Evolutionary conservation across 495 filamentous ascomycete species (phyloP), one percentile per base, ranked within the genome.

Genomic region (Diplogelasinospora grovesii): DNA sequence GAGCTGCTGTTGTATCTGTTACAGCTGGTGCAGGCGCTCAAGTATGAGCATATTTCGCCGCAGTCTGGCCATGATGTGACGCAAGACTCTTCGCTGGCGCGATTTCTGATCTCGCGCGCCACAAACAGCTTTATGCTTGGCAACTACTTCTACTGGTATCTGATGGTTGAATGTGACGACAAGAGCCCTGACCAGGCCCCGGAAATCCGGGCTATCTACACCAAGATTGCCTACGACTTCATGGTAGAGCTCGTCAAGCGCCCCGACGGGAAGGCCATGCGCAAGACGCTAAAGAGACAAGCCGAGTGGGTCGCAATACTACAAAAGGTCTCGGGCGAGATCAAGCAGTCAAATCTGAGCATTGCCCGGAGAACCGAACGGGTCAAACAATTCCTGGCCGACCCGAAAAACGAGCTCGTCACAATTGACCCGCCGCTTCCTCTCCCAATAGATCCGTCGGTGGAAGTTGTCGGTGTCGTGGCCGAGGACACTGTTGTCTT

Each of bases 81-180:
- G 2, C 79, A 79, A 42, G 87, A 95, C 46, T 95, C 89, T 3
- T 95, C 89, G 0, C 70, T 99, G 6, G 93, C 88, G 13, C 76
- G 78, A 27, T 97, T 99, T 59, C 73, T 99, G 8, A 89, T 99
- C 36, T 75, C 78, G 0, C 74, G 93, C 23, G 90, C 93, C 7
- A 79, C 82, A 10, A 75, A 82, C 38, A 95, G 90, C 50, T 81
- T 93, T 50, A 83, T 84, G 39, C 75, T 99, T 1, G 92, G 89
- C 4, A 99, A 92, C 56, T 95, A 87, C 57, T 76, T 99, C 32
- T 87, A 93, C 60, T 99, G 92, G 92, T 99, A 97, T 58, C 70
- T 99, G 1, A 95, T 95, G 79, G 93, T 97, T 3, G 93, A 99
- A 60, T 71, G 71, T 35, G 90, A 95, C 53, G 89, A 96, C 51